Evolutionary conservation across 352 stramenopile genomes (phyloP).

Genomic region (Phytophthora lateralis): DNA sequence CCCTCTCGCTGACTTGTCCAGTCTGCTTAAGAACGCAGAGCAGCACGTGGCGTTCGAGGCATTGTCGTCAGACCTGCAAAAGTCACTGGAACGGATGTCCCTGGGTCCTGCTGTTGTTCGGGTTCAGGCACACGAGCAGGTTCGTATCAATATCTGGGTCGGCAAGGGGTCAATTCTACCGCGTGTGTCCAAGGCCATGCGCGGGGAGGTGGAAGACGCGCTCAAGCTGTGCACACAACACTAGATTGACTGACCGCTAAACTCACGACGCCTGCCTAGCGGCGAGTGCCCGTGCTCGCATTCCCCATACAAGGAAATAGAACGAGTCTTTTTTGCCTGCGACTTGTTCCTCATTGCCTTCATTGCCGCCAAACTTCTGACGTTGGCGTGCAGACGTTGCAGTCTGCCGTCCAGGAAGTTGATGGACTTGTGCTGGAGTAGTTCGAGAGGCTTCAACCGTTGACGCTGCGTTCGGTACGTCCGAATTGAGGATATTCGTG

Average conservation of each 20-base stretch:
- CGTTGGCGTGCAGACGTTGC: conserved; percentile 1
- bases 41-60: conserved; percentile 60
- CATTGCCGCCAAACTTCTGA: neutral
- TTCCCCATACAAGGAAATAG: conserved; percentile 72
- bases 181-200: conserved; percentile 76
- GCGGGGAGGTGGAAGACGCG: conserved; percentile 56
- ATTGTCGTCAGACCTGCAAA: conserved; percentile 46
- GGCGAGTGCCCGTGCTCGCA: conserved; percentile 41
- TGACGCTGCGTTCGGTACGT: conserved; percentile 22
- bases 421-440: conserved; percentile 19
- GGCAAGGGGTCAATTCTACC: conserved; percentile 72
- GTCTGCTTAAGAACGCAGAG: conserved; percentile 50
- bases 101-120: conserved; percentile 69
- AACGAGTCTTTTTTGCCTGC: conserved; percentile 75
- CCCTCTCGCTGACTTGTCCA: conserved; percentile 47
- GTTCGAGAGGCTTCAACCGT: neutral
- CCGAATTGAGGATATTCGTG: conserved; percentile 61
- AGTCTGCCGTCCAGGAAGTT: conserved; percentile 6
- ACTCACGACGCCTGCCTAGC: conserved; percentile 10
- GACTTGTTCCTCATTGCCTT: conserved; percentile 32
- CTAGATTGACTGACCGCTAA: conserved; percentile 16
- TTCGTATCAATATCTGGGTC: conserved; percentile 82
- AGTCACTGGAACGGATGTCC: conserved; percentile 33
- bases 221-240: conserved; percentile 33
- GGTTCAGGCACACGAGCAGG: conserved; percentile 39